A percentile compares a stretch with the other conserved stretches of the same genome.
Evolutionary conservation across 805 yeast genomes (phyloP).

Genomic region (Lachancea thermotolerans): DNA sequence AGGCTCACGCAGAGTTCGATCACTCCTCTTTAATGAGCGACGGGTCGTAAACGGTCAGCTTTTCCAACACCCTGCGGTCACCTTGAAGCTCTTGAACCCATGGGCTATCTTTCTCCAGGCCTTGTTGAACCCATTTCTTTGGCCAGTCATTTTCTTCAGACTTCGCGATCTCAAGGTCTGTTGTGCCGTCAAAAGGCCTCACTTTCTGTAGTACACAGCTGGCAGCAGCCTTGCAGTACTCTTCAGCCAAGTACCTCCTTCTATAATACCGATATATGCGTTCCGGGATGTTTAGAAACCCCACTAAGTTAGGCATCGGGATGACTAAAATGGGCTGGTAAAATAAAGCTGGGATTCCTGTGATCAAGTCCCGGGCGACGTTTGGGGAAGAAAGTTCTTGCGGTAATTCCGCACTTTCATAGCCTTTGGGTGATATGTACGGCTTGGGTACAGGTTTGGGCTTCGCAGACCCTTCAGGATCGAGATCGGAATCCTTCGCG

Average conservation of each 20-base stretch:
- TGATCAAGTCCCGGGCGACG: constrained; percentile 27
- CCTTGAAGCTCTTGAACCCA: constrained; percentile 74
- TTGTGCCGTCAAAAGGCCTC: constrained; percentile 43
- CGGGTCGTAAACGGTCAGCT: constrained; percentile 8
- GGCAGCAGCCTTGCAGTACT: constrained; percentile 51
- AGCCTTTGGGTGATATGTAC: constrained; percentile 55
- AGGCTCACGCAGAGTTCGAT: background rate
- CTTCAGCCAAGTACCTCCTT: constrained; percentile 62
- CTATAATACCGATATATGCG: constrained; percentile 75
- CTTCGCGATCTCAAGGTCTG: constrained; percentile 36
- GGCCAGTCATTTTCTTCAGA: constrained; percentile 80
- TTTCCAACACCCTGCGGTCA: constrained; percentile 53
- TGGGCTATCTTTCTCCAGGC: constrained; percentile 69
- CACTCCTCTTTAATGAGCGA: background rate
- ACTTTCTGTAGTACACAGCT: constrained; percentile 44
- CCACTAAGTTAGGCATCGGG: constrained; percentile 70
- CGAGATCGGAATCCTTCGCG: constrained; percentile 1
- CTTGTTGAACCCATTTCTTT: constrained; percentile 67
- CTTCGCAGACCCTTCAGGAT: constrained; percentile 20
- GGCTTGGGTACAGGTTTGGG: constrained; percentile 51
- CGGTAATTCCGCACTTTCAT: constrained; percentile 48
- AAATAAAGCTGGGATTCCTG: constrained; percentile 48
- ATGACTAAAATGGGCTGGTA: constrained; percentile 74
- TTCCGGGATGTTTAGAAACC: constrained; percentile 69
- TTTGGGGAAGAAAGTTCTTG: constrained; percentile 45